A percentile compares a stretch with the other conserved stretches of the same genome.
Conservation (phyloP, 1,284 basidiomycete genomes). For the Pseudozyma hubeiensis region DNA sequence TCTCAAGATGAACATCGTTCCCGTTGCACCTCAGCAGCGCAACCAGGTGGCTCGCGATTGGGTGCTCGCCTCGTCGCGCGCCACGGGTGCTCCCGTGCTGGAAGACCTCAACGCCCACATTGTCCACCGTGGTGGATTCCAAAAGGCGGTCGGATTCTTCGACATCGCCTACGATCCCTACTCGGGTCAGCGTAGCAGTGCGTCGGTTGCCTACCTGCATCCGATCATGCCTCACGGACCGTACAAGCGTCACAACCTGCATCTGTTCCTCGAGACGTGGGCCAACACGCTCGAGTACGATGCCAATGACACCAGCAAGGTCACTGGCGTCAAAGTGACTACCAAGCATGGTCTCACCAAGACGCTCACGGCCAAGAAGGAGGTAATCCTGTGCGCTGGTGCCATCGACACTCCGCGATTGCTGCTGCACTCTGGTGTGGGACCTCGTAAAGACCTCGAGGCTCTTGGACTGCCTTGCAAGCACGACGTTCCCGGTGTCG, state of each 20-base stretch:
- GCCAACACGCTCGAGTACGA: slow-evolving; percentile 57
- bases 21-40: slow-evolving; percentile 67
- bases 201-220: slow-evolving; percentile 68
- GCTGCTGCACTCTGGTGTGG: slow-evolving; percentile 73
- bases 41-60: slow-evolving; percentile 68
- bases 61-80: slow-evolving; percentile 59
- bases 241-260: slow-evolving; percentile 65
- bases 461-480: slow-evolving; percentile 70
- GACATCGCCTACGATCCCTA: slow-evolving; percentile 69
- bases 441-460: slow-evolving; percentile 70
- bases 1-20: slow-evolving; percentile 68
- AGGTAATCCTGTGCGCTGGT: slow-evolving; percentile 67
- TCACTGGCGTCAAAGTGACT: slow-evolving; percentile 57
- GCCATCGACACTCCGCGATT: slow-evolving; percentile 72
- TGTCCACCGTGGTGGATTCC: slow-evolving; percentile 61
- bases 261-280: slow-evolving; percentile 69
- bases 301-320: slow-evolving; percentile 40
- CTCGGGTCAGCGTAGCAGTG: slow-evolving; percentile 63
- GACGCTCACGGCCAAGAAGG: slow-evolving; percentile 60
- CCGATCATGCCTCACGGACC: slow-evolving; percentile 68
- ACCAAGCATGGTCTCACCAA: slow-evolving; percentile 59
- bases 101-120: slow-evolving; percentile 67
- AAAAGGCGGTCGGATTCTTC: slow-evolving; percentile 68
- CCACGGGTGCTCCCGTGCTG: slow-evolving; percentile 65
- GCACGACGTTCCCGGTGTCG: slow-evolving; percentile 72